A percentile compares a stretch with the other conserved stretches of the same genome.
Conservation (phyloP, 108 stramenopile species). For the Cyclotella cryptica region DNA sequence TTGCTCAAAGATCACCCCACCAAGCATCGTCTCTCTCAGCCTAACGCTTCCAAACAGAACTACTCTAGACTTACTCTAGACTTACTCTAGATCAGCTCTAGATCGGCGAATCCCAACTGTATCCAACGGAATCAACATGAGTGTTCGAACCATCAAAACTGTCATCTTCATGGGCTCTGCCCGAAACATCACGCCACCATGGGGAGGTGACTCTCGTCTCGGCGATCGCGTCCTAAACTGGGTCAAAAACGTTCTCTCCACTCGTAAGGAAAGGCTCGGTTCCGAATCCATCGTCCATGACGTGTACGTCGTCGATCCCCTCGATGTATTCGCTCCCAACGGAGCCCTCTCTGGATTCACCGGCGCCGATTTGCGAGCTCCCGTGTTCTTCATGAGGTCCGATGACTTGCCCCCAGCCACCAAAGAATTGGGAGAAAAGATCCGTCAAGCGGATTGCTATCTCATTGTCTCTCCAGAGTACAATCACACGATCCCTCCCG, state of each 20-base stretch:
- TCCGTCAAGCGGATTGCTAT: conserved; percentile 71
- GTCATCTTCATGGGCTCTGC: conserved; percentile 75
- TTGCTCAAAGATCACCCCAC: too few species aligned
- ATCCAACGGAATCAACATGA: conserved; percentile 19
- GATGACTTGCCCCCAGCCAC: conserved; percentile 50
- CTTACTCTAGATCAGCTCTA: too few species aligned
- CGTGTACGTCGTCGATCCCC: conserved; percentile 64
- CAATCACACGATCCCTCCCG: conserved; percentile 70
- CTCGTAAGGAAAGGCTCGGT: conserved; percentile 50
- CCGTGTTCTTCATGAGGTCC: conserved; percentile 55
- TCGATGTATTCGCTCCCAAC: conserved; percentile 59
- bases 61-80: too few species aligned
- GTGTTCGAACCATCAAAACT: conserved; percentile 59
- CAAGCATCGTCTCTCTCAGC: too few species aligned
- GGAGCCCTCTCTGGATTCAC: conserved; percentile 61
- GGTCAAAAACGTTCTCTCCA: conserved; percentile 53
- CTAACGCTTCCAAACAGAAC: too few species aligned
- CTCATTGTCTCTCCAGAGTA: conserved; percentile 69
- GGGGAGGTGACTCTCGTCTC: conserved; percentile 67
- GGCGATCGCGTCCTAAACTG: conserved; percentile 67
- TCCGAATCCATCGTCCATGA: conserved; percentile 58
- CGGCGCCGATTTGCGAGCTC: conserved; percentile 55
- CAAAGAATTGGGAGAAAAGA: conserved; percentile 49
- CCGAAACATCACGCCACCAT: conserved; percentile 53
- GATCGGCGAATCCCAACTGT: too few species aligned